These are phyloP conservation scores for Udeniomyces megalosporus DNA, from an alignment of 768 basidiomycete genomes.

Conservation along the genomic window DNA sequence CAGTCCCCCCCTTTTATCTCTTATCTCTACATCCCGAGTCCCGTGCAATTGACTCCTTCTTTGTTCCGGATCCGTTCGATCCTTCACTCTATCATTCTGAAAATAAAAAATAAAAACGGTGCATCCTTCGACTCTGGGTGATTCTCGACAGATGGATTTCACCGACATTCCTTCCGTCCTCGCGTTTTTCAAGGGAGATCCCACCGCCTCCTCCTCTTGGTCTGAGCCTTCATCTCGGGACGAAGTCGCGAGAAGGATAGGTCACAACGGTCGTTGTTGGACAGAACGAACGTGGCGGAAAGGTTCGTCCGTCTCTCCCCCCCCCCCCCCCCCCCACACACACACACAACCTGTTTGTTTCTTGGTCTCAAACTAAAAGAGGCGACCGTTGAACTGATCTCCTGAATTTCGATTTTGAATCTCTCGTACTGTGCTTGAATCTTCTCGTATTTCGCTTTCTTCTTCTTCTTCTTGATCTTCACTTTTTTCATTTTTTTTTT, in stretches of 20 bases:
- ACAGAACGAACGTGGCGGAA: neutral
- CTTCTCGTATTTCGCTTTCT: neutral
- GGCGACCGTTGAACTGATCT: no score
- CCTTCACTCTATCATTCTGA: neutral
- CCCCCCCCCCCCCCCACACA: no score
- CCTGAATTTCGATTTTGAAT: no score
- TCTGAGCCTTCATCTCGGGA: neutral
- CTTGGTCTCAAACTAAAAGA: neutral
- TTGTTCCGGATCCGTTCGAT: no score
- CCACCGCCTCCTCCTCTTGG: neutral
- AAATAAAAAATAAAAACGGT: no score
- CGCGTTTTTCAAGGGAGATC: neutral
- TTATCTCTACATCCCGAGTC: neutral
- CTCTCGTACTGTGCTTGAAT: no score
- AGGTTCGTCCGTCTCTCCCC: no score
- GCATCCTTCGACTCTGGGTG: no score
- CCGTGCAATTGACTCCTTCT: no score
- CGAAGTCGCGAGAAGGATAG: neutral
- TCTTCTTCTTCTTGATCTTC: neutral
- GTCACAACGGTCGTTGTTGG: neutral
- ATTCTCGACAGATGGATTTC: neutral
- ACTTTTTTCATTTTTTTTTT: neutral
- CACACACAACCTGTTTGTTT: no score
- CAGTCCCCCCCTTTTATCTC: neutral
- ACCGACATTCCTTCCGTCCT: constrained; percentile 9